These are phyloP conservation scores for Diddensiella caesifluorescens DNA, from an alignment of 805 yeast species.

Conservation along the genomic window DNA sequence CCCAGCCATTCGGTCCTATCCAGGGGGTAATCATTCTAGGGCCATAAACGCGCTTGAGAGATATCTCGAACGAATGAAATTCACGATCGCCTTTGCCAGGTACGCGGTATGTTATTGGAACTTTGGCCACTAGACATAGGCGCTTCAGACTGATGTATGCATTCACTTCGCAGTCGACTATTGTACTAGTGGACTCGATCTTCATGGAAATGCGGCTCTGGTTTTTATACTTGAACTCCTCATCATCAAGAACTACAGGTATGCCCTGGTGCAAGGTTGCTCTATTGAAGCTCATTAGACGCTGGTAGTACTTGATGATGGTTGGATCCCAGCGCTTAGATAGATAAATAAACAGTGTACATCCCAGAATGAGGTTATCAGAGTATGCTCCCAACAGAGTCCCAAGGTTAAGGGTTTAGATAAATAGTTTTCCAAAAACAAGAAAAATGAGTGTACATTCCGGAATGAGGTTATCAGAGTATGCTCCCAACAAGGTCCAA, in stretches of 20 bases:
- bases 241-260: slow-evolving; percentile 20
- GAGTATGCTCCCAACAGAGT: background rate
- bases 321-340: too few species aligned
- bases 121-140: slow-evolving; percentile 2
- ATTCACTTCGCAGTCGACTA: background rate
- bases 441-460: too few species aligned
- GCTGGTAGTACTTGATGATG: background rate
- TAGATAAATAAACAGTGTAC: too few species aligned
- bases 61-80: slow-evolving; percentile 23
- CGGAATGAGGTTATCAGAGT: background rate
- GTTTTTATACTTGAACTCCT: slow-evolving; percentile 12
- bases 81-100: slow-evolving; percentile 27
- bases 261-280: slow-evolving; percentile 9
- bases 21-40: slow-evolving; percentile 31
- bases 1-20: slow-evolving; percentile 35
- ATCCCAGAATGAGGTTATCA: background rate
- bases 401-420: background rate
- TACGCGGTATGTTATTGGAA: slow-evolving; percentile 22
- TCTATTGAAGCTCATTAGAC: slow-evolving; percentile 22
- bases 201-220: background rate
- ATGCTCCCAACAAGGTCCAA: background rate
- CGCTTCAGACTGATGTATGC: slow-evolving; percentile 2
- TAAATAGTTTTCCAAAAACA: background rate
- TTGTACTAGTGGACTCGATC: background rate
- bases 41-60: slow-evolving; percentile 21